phyloP scores from a whole-genome alignment of 495 filamentous ascomycete genomes.

The Hypomontagnella submonticulosa region DNA sequence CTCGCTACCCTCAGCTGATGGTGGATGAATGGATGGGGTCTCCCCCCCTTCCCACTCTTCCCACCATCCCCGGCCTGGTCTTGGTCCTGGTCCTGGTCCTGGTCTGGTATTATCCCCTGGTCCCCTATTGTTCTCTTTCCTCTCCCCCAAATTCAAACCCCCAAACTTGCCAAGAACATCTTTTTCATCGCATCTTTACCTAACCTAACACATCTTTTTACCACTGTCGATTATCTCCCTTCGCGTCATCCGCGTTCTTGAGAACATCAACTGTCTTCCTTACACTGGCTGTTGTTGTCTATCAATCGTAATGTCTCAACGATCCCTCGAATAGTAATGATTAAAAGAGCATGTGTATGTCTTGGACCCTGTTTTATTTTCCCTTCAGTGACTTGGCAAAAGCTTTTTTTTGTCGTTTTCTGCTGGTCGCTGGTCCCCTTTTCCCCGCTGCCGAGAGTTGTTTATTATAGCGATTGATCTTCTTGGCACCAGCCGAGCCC shows the following conservation, averaged over 20 bases:
- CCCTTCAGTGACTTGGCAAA: constrained; percentile 16
- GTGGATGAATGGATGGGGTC: constrained; percentile 17
- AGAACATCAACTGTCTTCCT: constrained; percentile 26
- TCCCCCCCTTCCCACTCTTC: constrained; percentile 4
- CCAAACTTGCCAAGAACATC: constrained; percentile 53
- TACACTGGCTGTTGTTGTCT: constrained; percentile 14
- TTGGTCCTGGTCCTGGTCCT: too few species aligned
- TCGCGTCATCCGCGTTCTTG: constrained; percentile 34
- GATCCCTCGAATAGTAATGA: constrained; percentile 46
- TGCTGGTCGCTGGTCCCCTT: constrained; percentile 27
- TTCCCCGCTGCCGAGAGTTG: constrained; percentile 46
- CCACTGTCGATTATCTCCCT: constrained; percentile 15
- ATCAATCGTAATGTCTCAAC: constrained; percentile 47
- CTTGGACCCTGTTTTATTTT: constrained; percentile 29
- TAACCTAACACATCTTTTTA: constrained; percentile 21
- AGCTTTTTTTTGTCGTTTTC: constrained; percentile 17
- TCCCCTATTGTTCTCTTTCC: constrained; percentile 42
- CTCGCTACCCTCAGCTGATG: constrained; percentile 38
- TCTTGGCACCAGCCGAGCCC: constrained; percentile 46
- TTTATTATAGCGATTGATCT: constrained; percentile 41
- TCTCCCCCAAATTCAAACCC: constrained; percentile 40
- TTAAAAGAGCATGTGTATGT: constrained; percentile 53
- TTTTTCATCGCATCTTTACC: constrained; percentile 44
- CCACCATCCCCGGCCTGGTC: constrained; percentile 17
- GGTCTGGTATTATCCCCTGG: constrained; percentile 35